phyloP scores from a whole-genome alignment of 2,329 filamentous ascomycete genomes.

The Helotiales sp. region DNA sequence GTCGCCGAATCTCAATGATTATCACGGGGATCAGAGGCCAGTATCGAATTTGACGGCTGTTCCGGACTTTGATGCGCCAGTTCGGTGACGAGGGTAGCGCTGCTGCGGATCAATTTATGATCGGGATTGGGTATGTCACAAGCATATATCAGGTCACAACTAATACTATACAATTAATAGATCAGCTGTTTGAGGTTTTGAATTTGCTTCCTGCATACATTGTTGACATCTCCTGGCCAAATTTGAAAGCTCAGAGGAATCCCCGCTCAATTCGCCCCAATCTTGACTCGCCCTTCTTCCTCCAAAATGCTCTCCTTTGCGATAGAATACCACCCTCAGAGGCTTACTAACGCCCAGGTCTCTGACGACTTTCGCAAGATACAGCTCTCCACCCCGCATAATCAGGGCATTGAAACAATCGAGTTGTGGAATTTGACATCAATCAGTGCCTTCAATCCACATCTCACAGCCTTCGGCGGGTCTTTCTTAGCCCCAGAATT shows the following conservation, averaged over 20 bases:
- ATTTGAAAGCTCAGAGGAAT: too few species aligned
- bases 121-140: too few species aligned
- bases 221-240: too few species aligned
- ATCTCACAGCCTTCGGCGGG: background rate
- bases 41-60: background rate
- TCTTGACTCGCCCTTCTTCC: too few species aligned
- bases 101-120: too few species aligned
- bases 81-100: background rate
- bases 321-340: too few species aligned
- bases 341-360: background rate
- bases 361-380: background rate
- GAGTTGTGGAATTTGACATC: constrained; percentile 23
- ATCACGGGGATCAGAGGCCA: background rate
- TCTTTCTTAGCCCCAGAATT: background rate
- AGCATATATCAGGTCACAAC: too few species aligned
- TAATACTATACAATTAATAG: too few species aligned
- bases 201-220: too few species aligned
- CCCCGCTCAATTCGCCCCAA: too few species aligned
- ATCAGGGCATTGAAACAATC: background rate
- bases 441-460: constrained; percentile 19
- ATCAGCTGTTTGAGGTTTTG: too few species aligned
- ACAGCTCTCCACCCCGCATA: background rate
- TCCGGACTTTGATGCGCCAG: background rate
- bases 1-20: background rate
- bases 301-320: too few species aligned